Evolutionary conservation across 306 rosid genomes (phyloP).

Genomic region (Albizia julibrissin): DNA sequence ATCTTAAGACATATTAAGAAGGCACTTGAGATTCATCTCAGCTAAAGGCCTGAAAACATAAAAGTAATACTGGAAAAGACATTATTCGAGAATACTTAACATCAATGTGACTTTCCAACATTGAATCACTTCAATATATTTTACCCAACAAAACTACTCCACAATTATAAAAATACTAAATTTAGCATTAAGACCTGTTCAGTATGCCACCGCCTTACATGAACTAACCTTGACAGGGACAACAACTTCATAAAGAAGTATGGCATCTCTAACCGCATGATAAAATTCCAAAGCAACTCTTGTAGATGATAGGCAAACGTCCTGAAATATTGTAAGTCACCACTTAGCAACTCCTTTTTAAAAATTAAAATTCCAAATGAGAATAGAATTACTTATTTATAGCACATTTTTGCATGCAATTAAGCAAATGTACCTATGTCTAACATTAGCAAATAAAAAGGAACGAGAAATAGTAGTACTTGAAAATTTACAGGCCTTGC

Average conservation of each 20-base stretch:
- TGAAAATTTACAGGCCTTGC: not conserved
- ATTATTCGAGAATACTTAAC: constrained; percentile 19
- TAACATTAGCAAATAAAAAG: not conserved
- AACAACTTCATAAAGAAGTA: constrained; percentile 93
- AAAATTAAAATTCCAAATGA: not conserved
- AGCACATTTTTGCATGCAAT: not conserved
- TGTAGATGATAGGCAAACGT: constrained; percentile 84
- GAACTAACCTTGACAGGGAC: constrained; percentile 92
- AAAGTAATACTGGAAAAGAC: constrained; percentile 3
- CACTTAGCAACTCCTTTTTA: not conserved
- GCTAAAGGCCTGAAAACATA: constrained; percentile 23
- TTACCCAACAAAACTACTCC: constrained; percentile 2
- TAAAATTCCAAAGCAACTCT: constrained; percentile 93
- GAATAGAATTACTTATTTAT: not conserved
- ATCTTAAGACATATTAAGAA: constrained; percentile 7
- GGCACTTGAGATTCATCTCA: constrained; percentile 11
- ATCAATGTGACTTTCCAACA: not conserved
- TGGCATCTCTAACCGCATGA: constrained; percentile 81
- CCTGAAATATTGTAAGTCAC: constrained; percentile 45
- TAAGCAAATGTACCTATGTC: not conserved
- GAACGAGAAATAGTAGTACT: not conserved
- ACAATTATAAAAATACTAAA: constrained; percentile 22
- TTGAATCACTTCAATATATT: constrained; percentile 1
- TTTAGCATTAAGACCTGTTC: constrained; percentile 22
- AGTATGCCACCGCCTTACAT: constrained; percentile 21